phyloP scores from a whole-genome alignment of 139 green algal genomes.

The Spirogloea muscicola region DNA sequence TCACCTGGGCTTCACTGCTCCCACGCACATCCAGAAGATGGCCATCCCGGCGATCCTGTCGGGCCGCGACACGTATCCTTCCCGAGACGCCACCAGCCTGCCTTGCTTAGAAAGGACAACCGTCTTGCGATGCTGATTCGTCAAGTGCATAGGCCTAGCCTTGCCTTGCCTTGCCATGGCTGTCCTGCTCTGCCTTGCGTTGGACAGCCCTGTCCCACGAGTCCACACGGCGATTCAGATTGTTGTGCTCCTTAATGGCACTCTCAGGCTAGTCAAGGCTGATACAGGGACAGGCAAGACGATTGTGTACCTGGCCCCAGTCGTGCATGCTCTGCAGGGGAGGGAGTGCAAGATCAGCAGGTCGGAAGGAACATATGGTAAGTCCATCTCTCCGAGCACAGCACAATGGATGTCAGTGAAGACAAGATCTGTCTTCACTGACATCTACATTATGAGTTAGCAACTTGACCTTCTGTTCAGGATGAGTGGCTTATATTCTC shows the following conservation, averaged over 20 bases:
- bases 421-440: background rate
- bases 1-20: slow-evolving; percentile 32
- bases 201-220: background rate
- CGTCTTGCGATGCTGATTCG: background rate
- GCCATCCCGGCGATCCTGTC: slow-evolving; percentile 34
- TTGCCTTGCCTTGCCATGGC: background rate
- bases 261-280: slow-evolving; percentile 37
- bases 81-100: background rate
- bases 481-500: background rate
- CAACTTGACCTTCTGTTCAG: background rate
- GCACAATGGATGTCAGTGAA: too few species aligned
- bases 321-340: slow-evolving; percentile 74
- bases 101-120: background rate
- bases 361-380: slow-evolving; percentile 33
- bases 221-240: too few species aligned
- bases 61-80: slow-evolving; percentile 32
- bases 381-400: too few species aligned
- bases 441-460: background rate
- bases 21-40: slow-evolving; percentile 30
- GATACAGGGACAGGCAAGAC: slow-evolving; percentile 82
- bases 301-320: slow-evolving; percentile 81
- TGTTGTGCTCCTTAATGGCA: background rate
- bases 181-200: background rate
- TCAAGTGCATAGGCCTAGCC: background rate
- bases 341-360: background rate